A percentile compares a stretch with the other conserved stretches of the same genome.
Conservation (phyloP, 805 yeast genomes). For the Candida gorgasii region DNA sequence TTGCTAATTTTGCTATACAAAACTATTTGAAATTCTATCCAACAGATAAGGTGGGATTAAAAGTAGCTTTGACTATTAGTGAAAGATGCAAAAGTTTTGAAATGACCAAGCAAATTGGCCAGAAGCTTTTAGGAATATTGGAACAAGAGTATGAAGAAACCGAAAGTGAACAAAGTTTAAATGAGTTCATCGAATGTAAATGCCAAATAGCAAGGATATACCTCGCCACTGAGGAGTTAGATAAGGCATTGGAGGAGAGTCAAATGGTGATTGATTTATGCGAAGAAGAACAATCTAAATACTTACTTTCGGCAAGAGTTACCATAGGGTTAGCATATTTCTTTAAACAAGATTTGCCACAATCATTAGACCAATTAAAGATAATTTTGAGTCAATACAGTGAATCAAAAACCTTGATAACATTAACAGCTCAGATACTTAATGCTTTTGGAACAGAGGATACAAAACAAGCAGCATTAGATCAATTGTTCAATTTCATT, state of each 20-base stretch:
- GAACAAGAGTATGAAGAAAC: constrained; percentile 58
- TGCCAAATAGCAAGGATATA: constrained; percentile 71
- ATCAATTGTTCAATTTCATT: constrained; percentile 71
- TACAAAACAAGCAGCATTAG: constrained; percentile 78
- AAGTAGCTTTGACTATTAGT: constrained; percentile 52
- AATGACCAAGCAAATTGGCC: constrained; percentile 51
- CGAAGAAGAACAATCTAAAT: constrained; percentile 22
- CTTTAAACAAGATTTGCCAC: constrained; percentile 61
- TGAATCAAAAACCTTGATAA: constrained; percentile 65
- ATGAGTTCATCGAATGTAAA: constrained; percentile 58
- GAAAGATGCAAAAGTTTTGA: constrained; percentile 72
- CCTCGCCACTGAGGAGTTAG: constrained; percentile 60
- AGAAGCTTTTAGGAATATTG: constrained; percentile 45
- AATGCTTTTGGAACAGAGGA: constrained; percentile 76
- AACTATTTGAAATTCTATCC: constrained; percentile 66
- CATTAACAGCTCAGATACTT: constrained; percentile 74
- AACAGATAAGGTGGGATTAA: constrained; percentile 55
- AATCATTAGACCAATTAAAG: constrained; percentile 67
- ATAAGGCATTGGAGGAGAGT: constrained; percentile 60
- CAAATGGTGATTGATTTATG: constrained; percentile 53
- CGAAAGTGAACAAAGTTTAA: constrained; percentile 49
- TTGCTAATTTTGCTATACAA: constrained; percentile 67
- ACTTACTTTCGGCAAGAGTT: constrained; percentile 57
- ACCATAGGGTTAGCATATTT: constrained; percentile 73
- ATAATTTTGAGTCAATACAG: constrained; percentile 54